These are phyloP conservation scores for Chaetoscypha palmicola DNA, from an alignment of 2,329 filamentous ascomycete genomes.

Conservation along the genomic window DNA sequence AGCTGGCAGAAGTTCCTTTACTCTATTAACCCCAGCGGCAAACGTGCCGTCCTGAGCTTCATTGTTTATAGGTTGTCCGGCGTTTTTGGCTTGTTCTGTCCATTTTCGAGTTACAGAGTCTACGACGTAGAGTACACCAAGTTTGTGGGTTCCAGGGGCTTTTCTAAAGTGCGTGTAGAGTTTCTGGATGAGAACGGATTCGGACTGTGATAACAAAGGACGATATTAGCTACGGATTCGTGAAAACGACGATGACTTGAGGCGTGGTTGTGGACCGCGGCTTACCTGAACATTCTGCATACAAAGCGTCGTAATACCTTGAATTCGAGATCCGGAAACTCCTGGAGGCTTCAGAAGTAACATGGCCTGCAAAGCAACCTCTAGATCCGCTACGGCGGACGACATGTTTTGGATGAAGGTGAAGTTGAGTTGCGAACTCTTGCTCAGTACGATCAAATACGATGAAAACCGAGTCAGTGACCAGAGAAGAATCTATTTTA, in stretches of 20 bases:
- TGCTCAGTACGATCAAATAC: slow-evolving; percentile 6
- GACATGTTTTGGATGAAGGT: no score
- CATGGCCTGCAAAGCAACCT: slow-evolving; percentile 85
- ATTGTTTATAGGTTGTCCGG: slow-evolving; percentile 74
- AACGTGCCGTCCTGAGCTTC: slow-evolving; percentile 84
- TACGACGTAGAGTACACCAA: slow-evolving; percentile 99
- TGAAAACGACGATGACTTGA: neutral
- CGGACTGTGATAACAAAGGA: slow-evolving; percentile 54
- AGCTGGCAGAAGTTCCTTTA: slow-evolving; percentile 87
- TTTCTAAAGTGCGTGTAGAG: slow-evolving; percentile 97
- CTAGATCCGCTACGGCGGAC: slow-evolving; percentile 84
- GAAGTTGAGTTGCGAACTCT: no score
- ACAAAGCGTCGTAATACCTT: slow-evolving; percentile 78
- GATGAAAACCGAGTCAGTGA: neutral
- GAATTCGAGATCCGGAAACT: slow-evolving; percentile 88
- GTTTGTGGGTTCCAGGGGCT: slow-evolving; percentile 87
- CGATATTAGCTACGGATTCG: neutral
- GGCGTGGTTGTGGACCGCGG: neutral
- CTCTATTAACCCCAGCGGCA: slow-evolving; percentile 90
- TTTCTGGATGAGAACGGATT: slow-evolving; percentile 91
- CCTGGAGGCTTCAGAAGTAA: slow-evolving; percentile 85
- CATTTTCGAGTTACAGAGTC: slow-evolving; percentile 99
- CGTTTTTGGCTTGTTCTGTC: slow-evolving; percentile 88
- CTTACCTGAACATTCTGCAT: slow-evolving; percentile 85
- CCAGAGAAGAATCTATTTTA: slow-evolving; percentile 18